Evolutionary conservation across 805 yeast species (phyloP), one percentile per base, ranked within the genome.

Genomic region (Metschnikowia colocasiae): DNA sequence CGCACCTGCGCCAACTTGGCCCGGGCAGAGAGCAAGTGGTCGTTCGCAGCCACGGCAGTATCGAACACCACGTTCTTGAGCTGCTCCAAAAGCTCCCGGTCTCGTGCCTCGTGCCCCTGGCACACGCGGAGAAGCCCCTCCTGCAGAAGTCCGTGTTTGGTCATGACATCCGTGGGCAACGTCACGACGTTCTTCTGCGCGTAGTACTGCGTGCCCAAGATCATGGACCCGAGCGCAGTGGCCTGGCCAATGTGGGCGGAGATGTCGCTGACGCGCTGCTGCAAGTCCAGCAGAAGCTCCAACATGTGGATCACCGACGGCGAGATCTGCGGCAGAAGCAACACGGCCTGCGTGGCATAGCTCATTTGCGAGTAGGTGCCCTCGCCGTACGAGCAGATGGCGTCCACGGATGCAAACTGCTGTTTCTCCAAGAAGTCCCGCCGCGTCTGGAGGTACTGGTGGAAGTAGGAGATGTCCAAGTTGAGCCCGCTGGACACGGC

Each of bases 171-270:
- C 2, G 79, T 58, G 0, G 96, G 96, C 35, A 88, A 62, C 29
- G 81, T 73, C 12, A 85, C 71, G 37, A 72, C 76, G 48, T 76
- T 73, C 23, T 77, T 71, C 27, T 68, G 59, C 0, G 86, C 82
- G 61, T 80, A 82, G 62, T 75, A 85, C 20, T 71, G 69, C 40
- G 82, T 59, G 0, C 85, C 87, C 43, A 84, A 67, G 12, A 88
- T 71, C 63, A 79, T 72, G 2, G 85, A 74, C 1, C 88, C 82
- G 10, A 88, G 72, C 0, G 90, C 83, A 0, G 84, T 78, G 1
- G 94, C 87, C 62, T 88, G 95, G 6, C 96, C 96, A 32, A 88
- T 65, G 64, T 87, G 95, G 0, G 95, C 94, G 9, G 81, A 76
- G 8, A 83, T 76, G 50, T 85, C 87, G 29, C 81, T 74, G 7